A percentile compares a stretch with the other conserved stretches of the same genome.
These are phyloP conservation scores for Polyporus arcularius DNA, from an alignment of 768 basidiomycete genomes.

Conservation along the genomic window DNA sequence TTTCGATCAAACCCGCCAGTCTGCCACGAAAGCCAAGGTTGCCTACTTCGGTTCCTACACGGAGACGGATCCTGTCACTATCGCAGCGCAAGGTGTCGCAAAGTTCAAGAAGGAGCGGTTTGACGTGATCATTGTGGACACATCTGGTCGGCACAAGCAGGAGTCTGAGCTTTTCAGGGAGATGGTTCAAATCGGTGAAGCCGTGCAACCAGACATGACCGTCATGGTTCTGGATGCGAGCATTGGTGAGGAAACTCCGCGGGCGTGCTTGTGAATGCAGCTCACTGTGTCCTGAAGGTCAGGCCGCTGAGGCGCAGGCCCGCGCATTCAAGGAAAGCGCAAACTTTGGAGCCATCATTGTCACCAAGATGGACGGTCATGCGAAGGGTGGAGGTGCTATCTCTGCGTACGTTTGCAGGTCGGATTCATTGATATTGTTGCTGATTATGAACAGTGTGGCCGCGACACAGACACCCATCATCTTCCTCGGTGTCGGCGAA, in stretches of 20 bases:
- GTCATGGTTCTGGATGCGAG: conserved; percentile 95
- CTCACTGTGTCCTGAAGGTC: conserved; percentile 47
- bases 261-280: not conserved
- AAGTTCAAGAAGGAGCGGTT: conserved; percentile 99
- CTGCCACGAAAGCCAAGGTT: conserved; percentile 97
- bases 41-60: conserved; percentile 99
- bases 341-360: conserved; percentile 97
- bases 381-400: conserved; percentile 99
- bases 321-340: conserved; percentile 97
- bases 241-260: conserved; percentile 58
- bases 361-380: conserved; percentile 99
- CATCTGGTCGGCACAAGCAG: conserved; percentile 95
- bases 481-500: conserved; percentile 97
- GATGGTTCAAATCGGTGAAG: conserved; percentile 95
- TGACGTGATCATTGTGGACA: conserved; percentile 98
- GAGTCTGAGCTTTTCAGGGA: conserved; percentile 96
- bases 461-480: conserved; percentile 98
- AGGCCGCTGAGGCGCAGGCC: conserved; percentile 96
- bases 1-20: conserved; percentile 98
- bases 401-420: conserved; percentile 76
- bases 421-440: not conserved
- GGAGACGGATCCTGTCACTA: conserved; percentile 95
- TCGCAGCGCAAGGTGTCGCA: conserved; percentile 90
- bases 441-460: conserved; percentile 66
- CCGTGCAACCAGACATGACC: conserved; percentile 96